A percentile compares a stretch with the other conserved stretches of the same genome.
These are phyloP conservation scores for Aechmea fasciata DNA, from an alignment of 176 grass and related monocot species.

Conservation along the genomic window DNA sequence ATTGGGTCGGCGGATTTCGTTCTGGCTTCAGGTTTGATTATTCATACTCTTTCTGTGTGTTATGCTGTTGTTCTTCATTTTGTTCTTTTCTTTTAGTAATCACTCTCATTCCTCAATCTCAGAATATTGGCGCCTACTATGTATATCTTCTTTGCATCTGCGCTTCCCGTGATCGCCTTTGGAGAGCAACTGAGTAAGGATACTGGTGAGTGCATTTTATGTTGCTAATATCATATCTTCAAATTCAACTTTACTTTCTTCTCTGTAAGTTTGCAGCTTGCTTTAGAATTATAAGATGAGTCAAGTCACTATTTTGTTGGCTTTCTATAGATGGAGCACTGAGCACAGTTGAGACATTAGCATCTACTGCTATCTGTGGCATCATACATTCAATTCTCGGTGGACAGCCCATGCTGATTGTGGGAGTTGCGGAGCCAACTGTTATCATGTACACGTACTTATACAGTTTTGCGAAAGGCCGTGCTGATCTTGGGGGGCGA, in stretches of 20 bases:
- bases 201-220: slow-evolving; percentile 32
- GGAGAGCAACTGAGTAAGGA: slow-evolving; percentile 72
- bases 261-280: neutral
- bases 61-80: neutral
- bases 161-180: slow-evolving; percentile 83
- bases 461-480: slow-evolving; percentile 66
- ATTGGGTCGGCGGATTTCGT: slow-evolving; percentile 46
- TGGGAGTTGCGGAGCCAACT: slow-evolving; percentile 90
- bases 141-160: slow-evolving; percentile 92
- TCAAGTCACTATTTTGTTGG: too few species aligned
- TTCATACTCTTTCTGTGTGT: neutral
- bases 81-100: neutral
- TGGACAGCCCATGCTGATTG: slow-evolving; percentile 80
- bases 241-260: neutral
- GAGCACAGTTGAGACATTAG: slow-evolving; percentile 74
- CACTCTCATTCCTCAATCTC: neutral
- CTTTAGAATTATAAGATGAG: slow-evolving; percentile 2
- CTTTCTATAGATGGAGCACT: slow-evolving; percentile 49
- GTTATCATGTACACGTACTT: slow-evolving; percentile 96
- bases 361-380: slow-evolving; percentile 86
- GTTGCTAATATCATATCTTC: neutral
- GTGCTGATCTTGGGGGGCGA: slow-evolving; percentile 34
- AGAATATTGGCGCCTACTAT: slow-evolving; percentile 90
- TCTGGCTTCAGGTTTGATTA: slow-evolving; percentile 51
- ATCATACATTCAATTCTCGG: slow-evolving; percentile 79